A percentile compares a stretch with the other conserved stretches of the same genome.
Conservation (phyloP, 306 rosid genomes). For the Quercus alba region DNA sequence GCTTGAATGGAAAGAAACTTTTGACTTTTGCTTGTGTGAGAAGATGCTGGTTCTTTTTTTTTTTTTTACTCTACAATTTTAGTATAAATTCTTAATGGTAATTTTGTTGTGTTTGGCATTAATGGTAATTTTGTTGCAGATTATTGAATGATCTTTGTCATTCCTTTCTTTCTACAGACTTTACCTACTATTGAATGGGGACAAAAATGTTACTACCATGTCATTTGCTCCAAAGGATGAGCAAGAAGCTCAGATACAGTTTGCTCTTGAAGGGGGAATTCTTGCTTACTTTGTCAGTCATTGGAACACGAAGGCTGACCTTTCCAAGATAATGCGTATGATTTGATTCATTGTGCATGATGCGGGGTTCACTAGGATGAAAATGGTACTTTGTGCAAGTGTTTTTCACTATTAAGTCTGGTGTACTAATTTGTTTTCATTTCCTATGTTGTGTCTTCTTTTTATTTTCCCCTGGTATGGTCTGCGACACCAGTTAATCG, state of each 20-base stretch:
- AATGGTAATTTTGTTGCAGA: conserved; percentile 7
- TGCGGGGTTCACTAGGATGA: conserved; percentile 99
- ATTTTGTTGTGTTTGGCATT: background rate
- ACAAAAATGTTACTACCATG: conserved; percentile 77
- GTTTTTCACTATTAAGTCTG: conserved; percentile 10
- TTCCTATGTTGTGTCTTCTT: background rate
- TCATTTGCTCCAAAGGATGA: conserved; percentile 98
- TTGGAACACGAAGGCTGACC: conserved; percentile 81
- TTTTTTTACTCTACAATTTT: too few relatives aligned
- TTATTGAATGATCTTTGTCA: background rate
- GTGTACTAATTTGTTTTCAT: background rate
- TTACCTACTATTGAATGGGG: conserved; percentile 69
- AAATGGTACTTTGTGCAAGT: conserved; percentile 49
- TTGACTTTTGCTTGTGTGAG: too few relatives aligned
- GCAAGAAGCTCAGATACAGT: conserved; percentile 98
- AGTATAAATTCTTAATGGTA: too few relatives aligned
- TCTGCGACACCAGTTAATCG: too few relatives aligned
- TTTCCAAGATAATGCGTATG: conserved; percentile 71
- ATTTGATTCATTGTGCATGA: conserved; percentile 92
- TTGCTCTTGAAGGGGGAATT: conserved; percentile 96
- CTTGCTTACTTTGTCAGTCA: conserved; percentile 89
- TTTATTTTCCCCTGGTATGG: too few relatives aligned
- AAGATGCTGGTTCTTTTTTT: too few relatives aligned
- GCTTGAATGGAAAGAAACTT: too few relatives aligned
- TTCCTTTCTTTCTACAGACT: conserved; percentile 39